Evolutionary conservation across 768 basidiomycete genomes (phyloP), one percentile per base, ranked within the genome.

Genomic region (Termitomyces sp.): DNA sequence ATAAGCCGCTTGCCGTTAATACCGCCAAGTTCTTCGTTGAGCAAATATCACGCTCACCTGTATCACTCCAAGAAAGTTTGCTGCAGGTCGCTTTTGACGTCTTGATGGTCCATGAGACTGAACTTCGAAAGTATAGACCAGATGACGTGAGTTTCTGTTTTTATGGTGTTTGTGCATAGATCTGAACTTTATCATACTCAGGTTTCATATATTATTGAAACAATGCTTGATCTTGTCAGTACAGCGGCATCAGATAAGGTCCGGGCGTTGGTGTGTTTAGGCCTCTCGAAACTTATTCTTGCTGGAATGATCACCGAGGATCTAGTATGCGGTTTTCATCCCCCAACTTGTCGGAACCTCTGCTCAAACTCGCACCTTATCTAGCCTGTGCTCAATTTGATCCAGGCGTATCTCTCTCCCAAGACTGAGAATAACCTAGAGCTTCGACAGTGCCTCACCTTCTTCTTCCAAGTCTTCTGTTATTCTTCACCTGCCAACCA

Each of bases 401-500:
- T 77, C 11, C 69, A 71, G 23, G 74, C 81, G 5, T 98, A 90
- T 68, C 77, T 97, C 49, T 89, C 89, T 0, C 91, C 91, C 1
- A 81, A 86, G 53, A 96, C 91, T 2, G 78, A 73, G 15, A 82
- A 85, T 30, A 98, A 96, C 63, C 87, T 91, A 58, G 82, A 87
- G 54, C 75, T 98, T 17, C 80, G 91, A 42, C 95, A 98, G 68
- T 93, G 87, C 63, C 70, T 97, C 40, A 80, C 86, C 3, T 90
- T 88, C 68, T 96, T 96, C 77, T 85, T 95, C 71, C 89, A 85
- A 1, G 83, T 86, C 0, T 97, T 88, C 66, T 90, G 90, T 68
- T 91, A 86, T 70, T 91, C 91, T n/a, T 86, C 87, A 0, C 68
- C 80, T 5, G 63, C 63, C 21, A 91, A 95, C 64, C 94, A 97